Percentiles rank a stretch among this genome's conserved stretches.
Conservation (phyloP, 2,329 filamentous ascomycete genomes). For the Thielaviopsis punctulata region DNA sequence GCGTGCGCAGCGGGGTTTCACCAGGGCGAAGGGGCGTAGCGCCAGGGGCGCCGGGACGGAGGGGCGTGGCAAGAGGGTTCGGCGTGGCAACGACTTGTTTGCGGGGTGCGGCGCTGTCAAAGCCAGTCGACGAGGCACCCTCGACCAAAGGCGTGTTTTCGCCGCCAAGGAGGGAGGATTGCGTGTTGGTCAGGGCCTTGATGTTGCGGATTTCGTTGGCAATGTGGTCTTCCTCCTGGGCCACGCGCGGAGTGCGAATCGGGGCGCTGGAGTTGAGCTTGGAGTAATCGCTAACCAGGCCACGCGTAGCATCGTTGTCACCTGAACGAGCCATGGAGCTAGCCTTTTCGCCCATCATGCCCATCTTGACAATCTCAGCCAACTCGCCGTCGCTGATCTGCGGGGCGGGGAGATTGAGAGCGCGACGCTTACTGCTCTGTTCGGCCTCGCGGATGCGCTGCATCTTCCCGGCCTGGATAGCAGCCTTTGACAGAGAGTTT, state of each 20-base stretch:
- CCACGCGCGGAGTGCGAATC: conserved; percentile 79
- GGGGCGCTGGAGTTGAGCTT: conserved; percentile 66
- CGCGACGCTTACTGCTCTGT: conserved; percentile 80
- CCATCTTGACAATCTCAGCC: conserved; percentile 98
- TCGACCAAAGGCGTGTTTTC: conserved; percentile 85
- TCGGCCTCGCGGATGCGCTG: conserved; percentile 92
- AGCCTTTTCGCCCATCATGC: conserved; percentile 77
- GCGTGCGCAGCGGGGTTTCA: conserved; percentile 73
- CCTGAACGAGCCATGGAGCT: conserved; percentile 56
- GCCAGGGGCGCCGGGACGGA: conserved; percentile 42
- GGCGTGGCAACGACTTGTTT: conserved; percentile 75
- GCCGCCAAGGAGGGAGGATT: conserved; percentile 81
- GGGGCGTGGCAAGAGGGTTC: conserved; percentile 84
- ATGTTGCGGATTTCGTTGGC: conserved; percentile 96
- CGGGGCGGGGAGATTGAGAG: conserved; percentile 68
- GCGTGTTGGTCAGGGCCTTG: conserved; percentile 75
- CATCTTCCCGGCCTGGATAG: conserved; percentile 82
- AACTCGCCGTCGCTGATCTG: conserved; percentile 87
- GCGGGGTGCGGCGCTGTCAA: conserved; percentile 67
- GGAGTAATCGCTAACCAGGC: conserved; percentile 74
- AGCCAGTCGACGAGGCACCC: conserved; percentile 66
- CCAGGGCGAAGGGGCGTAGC: conserved; percentile 54
- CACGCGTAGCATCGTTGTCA: conserved; percentile 71
- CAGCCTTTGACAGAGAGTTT: conserved; percentile 58
- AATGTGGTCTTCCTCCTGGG: conserved; percentile 85